Conservation (phyloP, 2,329 filamentous ascomycete species). For the Trichoderma koningii region DNA sequence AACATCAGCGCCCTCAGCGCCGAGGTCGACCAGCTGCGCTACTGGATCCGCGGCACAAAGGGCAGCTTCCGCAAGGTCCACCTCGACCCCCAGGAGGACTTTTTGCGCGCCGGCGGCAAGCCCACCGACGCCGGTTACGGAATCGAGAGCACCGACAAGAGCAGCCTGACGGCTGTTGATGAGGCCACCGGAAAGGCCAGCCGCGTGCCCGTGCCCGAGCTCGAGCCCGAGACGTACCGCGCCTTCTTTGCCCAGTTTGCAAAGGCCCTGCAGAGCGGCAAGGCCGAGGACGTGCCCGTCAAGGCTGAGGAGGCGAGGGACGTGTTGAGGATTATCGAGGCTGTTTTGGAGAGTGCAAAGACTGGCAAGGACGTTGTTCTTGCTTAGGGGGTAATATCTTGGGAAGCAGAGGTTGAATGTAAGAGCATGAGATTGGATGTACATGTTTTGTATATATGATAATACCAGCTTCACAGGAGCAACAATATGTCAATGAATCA, state of each 20-base stretch:
- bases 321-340: slow-evolving; percentile 57
- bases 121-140: slow-evolving; percentile 66
- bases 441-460: slow-evolving; percentile 3
- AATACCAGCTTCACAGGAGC: neutral
- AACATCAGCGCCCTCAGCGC: slow-evolving; percentile 70
- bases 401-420: too few species aligned
- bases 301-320: slow-evolving; percentile 55
- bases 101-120: slow-evolving; percentile 65
- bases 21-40: slow-evolving; percentile 69
- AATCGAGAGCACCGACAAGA: slow-evolving; percentile 61
- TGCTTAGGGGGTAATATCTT: neutral
- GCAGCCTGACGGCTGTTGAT: slow-evolving; percentile 59
- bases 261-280: slow-evolving; percentile 50
- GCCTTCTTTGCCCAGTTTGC: slow-evolving; percentile 64
- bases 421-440: neutral
- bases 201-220: slow-evolving; percentile 56
- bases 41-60: slow-evolving; percentile 74
- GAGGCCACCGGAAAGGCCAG: slow-evolving; percentile 51
- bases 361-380: slow-evolving; percentile 47
- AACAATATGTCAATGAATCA: slow-evolving; percentile 2
- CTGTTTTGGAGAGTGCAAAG: slow-evolving; percentile 52
- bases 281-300: slow-evolving; percentile 55
- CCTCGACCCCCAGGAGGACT: slow-evolving; percentile 75
- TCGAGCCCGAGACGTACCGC: slow-evolving; percentile 67
- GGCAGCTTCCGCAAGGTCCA: slow-evolving; percentile 73